Evolutionary conservation across 768 basidiomycete genomes (phyloP).

Genomic region (Gloeostereum incarnatum): DNA sequence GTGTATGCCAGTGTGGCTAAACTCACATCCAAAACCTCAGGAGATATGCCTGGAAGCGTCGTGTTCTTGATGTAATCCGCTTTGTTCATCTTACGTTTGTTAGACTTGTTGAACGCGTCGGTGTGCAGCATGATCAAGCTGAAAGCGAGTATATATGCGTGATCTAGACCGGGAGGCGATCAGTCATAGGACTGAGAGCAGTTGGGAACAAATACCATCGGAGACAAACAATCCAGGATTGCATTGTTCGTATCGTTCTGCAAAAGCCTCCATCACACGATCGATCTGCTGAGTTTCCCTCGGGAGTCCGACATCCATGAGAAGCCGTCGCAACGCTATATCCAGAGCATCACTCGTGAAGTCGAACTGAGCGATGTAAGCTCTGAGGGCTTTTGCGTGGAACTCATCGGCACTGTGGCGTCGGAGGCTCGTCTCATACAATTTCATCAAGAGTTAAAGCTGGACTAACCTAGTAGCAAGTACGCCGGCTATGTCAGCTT

Average conservation of each 20-base stretch:
- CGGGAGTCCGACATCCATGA: conserved; percentile 89
- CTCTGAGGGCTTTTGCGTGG: conserved; percentile 54
- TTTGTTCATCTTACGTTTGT: conserved; percentile 97
- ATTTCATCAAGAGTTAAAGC: neutral
- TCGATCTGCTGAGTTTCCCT: conserved; percentile 98
- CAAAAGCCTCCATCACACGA: conserved; percentile 93
- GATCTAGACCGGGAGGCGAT: conserved; percentile 38
- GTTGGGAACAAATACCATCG: conserved; percentile 41
- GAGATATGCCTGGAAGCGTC: conserved; percentile 69
- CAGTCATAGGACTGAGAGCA: conserved; percentile 1
- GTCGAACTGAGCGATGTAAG: conserved; percentile 70
- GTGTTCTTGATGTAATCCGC: conserved; percentile 93
- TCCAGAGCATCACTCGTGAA: conserved; percentile 81
- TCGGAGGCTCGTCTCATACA: neutral
- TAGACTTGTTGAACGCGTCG: conserved; percentile 95
- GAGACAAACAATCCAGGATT: conserved; percentile 75
- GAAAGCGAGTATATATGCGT: conserved; percentile 94
- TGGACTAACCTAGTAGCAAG: conserved; percentile 68
- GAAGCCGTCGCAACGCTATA: conserved; percentile 77
- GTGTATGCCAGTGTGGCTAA: conserved; percentile 1
- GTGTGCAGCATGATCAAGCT: conserved; percentile 99
- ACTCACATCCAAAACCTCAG: conserved; percentile 80
- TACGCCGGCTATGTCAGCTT: conserved; percentile 71
- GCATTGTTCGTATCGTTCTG: conserved; percentile 71
- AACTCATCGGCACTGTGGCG: conserved; percentile 57